Base-by-base conservation (phyloP, 192 early-diverging fungal genomes). In the Umbelopsis sp. region DNA sequence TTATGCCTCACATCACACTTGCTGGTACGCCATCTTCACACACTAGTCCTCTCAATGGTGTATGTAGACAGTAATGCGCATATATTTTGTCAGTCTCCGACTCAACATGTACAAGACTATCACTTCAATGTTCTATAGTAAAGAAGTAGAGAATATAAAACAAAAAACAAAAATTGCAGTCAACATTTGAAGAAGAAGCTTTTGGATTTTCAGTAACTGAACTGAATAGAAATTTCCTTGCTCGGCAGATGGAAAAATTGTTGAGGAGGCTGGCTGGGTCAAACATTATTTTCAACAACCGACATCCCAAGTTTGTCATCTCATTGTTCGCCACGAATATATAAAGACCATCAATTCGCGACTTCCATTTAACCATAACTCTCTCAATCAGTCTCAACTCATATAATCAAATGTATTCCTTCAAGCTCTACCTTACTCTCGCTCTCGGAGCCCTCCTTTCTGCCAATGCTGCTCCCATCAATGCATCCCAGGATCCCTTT, bases 271-370 rank as follows among this genome's bases (percentile, higher is more conserved):
- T 41, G 37, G 37, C 37, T 11, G 55, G 27, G 12, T 61, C n/a
- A 61, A 12, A 27, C 30, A 61, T 61, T 13, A 33, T 33, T 7
- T 61, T 61, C 13, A 61, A 61, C 27, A 23, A 37, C 55, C 25
- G 55, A 30, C 11, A 37, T 35, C 18, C 30, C 13, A 33, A 35
- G 12, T 30, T n/a, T 27, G 27, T 35, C 55, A 52, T 52, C 23
- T 52, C 55, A 61, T 61, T 61, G 55, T 61, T 30, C 55, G 5
- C 55, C 11, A 11, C 25, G 9, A 16, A n/a, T 61, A 61, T 61
- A 61, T 37, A 61, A 61, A 35, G 30, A 16, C 25, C 48, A 20
- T 21, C 48, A 6, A 16, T 35, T 61, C 0, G 5, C 5, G 55
- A 22, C 30, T 35, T 8, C 25, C 4, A 61, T 12, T 25, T 3